Evolutionary conservation across 2,329 filamentous ascomycete species (phyloP), one percentile per base, ranked within the genome.

Genomic region (Paecilomyces sp.): DNA sequence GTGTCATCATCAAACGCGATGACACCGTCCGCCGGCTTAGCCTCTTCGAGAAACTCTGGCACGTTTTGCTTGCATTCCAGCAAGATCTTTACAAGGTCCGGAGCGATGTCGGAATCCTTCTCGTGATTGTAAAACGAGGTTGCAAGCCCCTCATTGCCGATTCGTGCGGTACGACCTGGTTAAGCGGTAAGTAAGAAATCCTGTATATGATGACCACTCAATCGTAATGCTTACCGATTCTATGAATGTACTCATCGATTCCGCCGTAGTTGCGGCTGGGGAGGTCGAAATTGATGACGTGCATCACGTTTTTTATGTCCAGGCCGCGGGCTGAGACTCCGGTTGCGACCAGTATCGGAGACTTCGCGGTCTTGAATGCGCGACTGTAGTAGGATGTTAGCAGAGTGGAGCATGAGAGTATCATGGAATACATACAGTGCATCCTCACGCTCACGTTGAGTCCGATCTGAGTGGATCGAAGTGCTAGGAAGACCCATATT

Each of bases 211-310:
- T 15, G 18, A 1, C n/a, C 3, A 33, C 31, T 33, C 8, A 8
- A 18, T 9, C 9, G 33, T 18, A 18, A 30, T 28, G 41, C 81
- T 76, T 85, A 91, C 89, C 94, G 71, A 97, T 97, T 12, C 94
- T 91, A 71, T 99, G 94, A 28, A 89, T 87, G 67, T 97, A 99
- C 72, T 97, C 94, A 55, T 90, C 87, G 59, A 97, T 96, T 1
- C 92, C 93, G n/a, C 91, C 92, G 66, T 93, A 83, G 0, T 85
- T 79, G 52, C 81, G 76, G 4, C 81, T 86, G 0, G 93, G 93
- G 1, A 97, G 79, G 62, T 97, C 92, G 67, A 87, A 97, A 77
- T 99, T 97, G 81, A 99, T 88, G 61, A 99, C 89, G 64, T 96
- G 91, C 79, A 88, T 86, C 5, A 97, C 88, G 64, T 94, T 91